Evolutionary conservation across 805 yeast genomes (phyloP).

Genomic region (Wickerhamomyces rabaulensis): DNA sequence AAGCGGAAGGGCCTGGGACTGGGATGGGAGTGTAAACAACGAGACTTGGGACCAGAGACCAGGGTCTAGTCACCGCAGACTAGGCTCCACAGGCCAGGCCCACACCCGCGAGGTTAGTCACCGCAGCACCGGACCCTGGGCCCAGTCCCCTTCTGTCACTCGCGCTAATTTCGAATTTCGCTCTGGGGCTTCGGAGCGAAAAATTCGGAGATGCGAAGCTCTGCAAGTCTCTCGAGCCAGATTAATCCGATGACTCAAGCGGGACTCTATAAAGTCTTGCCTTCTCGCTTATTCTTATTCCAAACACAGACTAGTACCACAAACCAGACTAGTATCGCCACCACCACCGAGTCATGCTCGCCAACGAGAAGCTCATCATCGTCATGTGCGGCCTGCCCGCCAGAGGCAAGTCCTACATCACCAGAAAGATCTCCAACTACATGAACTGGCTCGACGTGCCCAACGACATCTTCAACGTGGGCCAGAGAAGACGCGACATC

Average conservation of each 20-base stretch:
- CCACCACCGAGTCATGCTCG: background rate
- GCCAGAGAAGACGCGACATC: constrained; percentile 49
- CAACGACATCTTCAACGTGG: constrained; percentile 64
- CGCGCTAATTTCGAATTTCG: background rate
- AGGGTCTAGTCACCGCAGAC: no score
- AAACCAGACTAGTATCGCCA: no score
- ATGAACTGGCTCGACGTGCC: constrained; percentile 62
- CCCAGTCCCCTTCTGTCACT: background rate
- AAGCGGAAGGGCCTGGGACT: no score
- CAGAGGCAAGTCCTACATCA: constrained; percentile 65
- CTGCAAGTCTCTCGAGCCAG: background rate
- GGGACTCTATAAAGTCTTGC: background rate
- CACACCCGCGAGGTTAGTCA: no score
- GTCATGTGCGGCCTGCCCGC: constrained; percentile 76
- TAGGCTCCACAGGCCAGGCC: no score
- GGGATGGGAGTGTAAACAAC: no score
- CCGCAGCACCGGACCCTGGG: background rate
- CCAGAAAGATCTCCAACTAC: constrained; percentile 58
- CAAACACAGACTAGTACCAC: no score
- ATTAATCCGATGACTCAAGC: background rate
- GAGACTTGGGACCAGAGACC: no score
- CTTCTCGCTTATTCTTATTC: background rate
- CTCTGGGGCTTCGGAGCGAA: background rate
- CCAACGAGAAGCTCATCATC: constrained; percentile 43
- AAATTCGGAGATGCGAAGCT: background rate